A percentile compares a stretch with the other conserved stretches of the same genome.
Evolutionary conservation across 345 rosid species (phyloP).

Genomic region (Bruguiera parviflora): DNA sequence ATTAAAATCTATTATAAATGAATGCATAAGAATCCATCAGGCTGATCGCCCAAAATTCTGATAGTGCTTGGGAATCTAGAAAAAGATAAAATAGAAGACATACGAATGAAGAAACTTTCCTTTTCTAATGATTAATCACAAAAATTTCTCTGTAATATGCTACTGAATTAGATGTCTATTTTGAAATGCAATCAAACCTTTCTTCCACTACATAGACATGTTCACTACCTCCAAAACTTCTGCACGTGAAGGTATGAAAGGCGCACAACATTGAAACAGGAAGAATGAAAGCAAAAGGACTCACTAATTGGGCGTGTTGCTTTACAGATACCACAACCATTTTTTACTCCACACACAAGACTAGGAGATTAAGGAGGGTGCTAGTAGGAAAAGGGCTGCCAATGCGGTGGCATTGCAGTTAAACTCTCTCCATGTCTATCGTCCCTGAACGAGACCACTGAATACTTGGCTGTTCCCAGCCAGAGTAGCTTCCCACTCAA

Average conservation of each 20-base stretch:
- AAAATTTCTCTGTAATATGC: not conserved
- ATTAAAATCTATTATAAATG: no score
- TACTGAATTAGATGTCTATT: slow-evolving; percentile 1
- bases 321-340: no score
- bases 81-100: no score
- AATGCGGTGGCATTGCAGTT: not conserved
- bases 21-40: no score
- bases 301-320: not conserved
- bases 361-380: not conserved
- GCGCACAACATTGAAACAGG: not conserved
- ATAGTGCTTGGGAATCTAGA: no score
- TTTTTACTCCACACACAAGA: slow-evolving; percentile 8
- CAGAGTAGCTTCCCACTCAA: slow-evolving; percentile 99
- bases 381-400: not conserved
- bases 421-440: slow-evolving; percentile 36
- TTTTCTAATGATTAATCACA: no score
- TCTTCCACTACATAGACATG: slow-evolving; percentile 3
- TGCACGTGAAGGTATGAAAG: not conserved
- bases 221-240: slow-evolving; percentile 20
- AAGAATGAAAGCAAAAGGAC: not conserved
- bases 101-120: no score
- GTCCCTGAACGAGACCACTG: slow-evolving; percentile 96
- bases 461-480: slow-evolving; percentile 97
- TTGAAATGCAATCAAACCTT: slow-evolving; percentile 3
- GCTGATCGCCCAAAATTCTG: no score